Conservation (phyloP, 1,284 basidiomycete species). For the Tylopilus sp. region DNA sequence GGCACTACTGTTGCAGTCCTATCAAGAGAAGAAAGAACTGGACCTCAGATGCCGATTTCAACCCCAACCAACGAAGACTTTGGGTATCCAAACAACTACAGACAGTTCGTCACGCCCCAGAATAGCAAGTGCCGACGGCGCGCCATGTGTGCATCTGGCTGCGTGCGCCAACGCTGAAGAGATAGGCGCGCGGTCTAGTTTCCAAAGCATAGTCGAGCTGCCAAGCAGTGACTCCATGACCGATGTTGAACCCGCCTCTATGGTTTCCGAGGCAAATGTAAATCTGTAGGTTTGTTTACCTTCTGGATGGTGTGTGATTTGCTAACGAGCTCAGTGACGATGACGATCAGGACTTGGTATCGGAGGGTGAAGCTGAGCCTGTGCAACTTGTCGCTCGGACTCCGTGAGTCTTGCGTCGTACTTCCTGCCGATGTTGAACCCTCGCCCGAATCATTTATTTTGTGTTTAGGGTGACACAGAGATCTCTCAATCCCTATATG, state of each 20-base stretch:
- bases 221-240: background rate
- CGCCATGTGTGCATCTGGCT: background rate
- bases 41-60: conserved; percentile 1
- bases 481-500: conserved; percentile 26
- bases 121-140: background rate
- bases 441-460: background rate
- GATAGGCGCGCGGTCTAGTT: background rate
- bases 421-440: background rate
- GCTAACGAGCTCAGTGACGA: conserved; percentile 5
- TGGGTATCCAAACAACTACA: conserved; percentile 22
- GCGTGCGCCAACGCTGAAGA: background rate
- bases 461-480: conserved; percentile 12
- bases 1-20: conserved; percentile 26
- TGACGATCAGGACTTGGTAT: background rate
- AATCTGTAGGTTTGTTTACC: conserved; percentile 10
- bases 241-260: background rate
- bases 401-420: conserved; percentile 15
- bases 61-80: conserved; percentile 11
- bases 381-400: conserved; percentile 7
- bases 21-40: conserved; percentile 24
- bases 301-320: background rate
- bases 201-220: background rate
- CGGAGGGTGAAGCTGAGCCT: background rate
- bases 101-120: background rate
- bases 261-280: background rate